phyloP scores from a whole-genome alignment of 768 basidiomycete genomes.

The Asterophora lycoperdoides region DNA sequence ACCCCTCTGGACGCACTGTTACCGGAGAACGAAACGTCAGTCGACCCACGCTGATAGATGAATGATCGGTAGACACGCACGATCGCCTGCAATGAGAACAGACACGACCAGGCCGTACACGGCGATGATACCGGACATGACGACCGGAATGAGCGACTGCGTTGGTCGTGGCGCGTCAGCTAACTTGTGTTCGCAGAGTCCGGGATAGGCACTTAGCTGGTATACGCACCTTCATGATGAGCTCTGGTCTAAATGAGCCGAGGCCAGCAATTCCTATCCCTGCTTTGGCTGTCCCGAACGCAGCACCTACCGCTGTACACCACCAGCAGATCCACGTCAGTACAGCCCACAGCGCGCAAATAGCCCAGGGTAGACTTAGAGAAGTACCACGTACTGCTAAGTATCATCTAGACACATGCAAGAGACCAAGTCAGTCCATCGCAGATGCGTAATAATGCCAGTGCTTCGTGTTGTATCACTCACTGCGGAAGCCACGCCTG shows the following conservation, averaged over 20 bases:
- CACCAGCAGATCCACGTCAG: slow-evolving; percentile 1
- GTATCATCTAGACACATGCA: slow-evolving; percentile 67
- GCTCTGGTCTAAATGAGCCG: slow-evolving; percentile 89
- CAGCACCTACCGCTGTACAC: slow-evolving; percentile 79
- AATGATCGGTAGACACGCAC: slow-evolving; percentile 27
- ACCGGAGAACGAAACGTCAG: slow-evolving; percentile 1
- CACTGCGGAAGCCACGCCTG: slow-evolving; percentile 91
- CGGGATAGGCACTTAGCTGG: not conserved
- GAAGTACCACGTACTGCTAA: slow-evolving; percentile 70
- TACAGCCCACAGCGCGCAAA: not conserved
- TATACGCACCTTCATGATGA: slow-evolving; percentile 89
- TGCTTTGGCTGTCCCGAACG: slow-evolving; percentile 93
- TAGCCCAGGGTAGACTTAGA: not conserved
- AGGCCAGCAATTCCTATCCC: slow-evolving; percentile 97
- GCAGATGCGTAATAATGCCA: not conserved
- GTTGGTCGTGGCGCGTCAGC: not conserved
- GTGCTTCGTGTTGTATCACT: slow-evolving; percentile 26
- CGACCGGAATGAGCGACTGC: slow-evolving; percentile 91
- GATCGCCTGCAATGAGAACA: slow-evolving; percentile 77
- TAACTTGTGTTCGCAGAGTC: not conserved
- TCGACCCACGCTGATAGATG: not conserved
- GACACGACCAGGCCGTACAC: slow-evolving; percentile 97
- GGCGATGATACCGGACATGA: slow-evolving; percentile 98
- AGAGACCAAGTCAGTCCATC: not conserved
- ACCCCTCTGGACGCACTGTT: slow-evolving; percentile 61